Percentiles rank a stretch among this genome's conserved stretches.
Conservation (phyloP, 225 moss, liverwort and hornwort genomes). For the Asterella californica region DNA sequence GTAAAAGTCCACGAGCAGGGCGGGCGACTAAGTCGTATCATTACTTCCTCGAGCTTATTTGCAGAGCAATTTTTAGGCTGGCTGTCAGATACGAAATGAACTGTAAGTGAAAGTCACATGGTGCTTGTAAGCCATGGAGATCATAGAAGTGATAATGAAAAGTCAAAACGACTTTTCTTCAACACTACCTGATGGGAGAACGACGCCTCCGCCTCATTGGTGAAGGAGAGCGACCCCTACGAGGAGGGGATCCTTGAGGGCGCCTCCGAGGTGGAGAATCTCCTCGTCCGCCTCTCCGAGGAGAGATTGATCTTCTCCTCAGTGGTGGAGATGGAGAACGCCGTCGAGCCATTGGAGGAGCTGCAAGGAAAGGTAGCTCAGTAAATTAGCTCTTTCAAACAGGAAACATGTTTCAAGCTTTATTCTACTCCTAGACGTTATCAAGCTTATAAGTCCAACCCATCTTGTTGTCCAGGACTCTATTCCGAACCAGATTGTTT, state of each 20-base stretch:
- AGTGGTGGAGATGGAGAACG: conserved; percentile 72
- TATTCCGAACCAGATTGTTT: background rate
- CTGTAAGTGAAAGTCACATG: too few relatives aligned
- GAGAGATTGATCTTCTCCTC: conserved; percentile 75
- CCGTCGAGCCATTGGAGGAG: conserved; percentile 58
- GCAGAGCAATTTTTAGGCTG: too few relatives aligned
- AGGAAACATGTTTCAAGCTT: background rate
- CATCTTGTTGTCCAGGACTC: background rate
- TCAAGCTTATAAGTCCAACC: background rate
- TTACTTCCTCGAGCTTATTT: too few relatives aligned
- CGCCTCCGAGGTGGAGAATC: conserved; percentile 73
- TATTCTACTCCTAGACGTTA: background rate
- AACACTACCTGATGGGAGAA: conserved; percentile 64
- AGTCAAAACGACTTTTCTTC: background rate
- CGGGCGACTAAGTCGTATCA: background rate
- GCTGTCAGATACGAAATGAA: too few relatives aligned
- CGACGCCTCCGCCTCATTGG: conserved; percentile 67
- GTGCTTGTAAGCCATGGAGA: background rate
- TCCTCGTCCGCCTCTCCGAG: conserved; percentile 52
- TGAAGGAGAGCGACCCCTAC: conserved; percentile 83
- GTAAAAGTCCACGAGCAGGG: background rate
- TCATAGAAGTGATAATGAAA: too few relatives aligned
- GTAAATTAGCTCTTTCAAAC: background rate
- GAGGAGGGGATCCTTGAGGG: conserved; percentile 56
- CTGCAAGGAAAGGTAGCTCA: conserved; percentile 22